A percentile compares a stretch with the other conserved stretches of the same genome.
Conservation (phyloP, 176 grass and related monocot species). For the Aegilops bicornis region DNA sequence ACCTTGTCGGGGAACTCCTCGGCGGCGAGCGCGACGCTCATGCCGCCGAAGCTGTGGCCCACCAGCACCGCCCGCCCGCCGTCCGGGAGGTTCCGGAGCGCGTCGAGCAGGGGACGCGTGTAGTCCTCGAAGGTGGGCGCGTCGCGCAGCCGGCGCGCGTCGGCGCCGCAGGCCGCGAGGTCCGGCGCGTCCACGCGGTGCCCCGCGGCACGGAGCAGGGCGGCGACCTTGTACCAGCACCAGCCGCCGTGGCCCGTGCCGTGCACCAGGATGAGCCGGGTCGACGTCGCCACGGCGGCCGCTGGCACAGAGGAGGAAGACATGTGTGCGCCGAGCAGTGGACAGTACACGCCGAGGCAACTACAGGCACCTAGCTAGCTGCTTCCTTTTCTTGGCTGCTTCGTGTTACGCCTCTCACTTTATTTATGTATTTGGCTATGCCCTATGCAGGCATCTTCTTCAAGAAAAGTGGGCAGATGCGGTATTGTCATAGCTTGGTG, state of each 20-base stretch:
- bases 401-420: too few species aligned
- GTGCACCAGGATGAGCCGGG: slow-evolving; percentile 58
- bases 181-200: slow-evolving; percentile 47
- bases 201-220: slow-evolving; percentile 36
- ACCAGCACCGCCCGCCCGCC: slow-evolving; percentile 48
- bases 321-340: background rate
- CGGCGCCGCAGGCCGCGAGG: slow-evolving; percentile 49
- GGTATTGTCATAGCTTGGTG: too few species aligned
- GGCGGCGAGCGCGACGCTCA: slow-evolving; percentile 45
- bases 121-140: slow-evolving; percentile 58
- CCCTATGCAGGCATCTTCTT: too few species aligned
- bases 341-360: background rate
- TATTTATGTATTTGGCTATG: too few species aligned
- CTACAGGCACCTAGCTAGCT: background rate
- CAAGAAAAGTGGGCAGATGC: too few species aligned
- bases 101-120: slow-evolving; percentile 49
- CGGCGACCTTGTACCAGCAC: slow-evolving; percentile 56
- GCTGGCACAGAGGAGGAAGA: background rate
- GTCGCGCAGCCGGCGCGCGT: slow-evolving; percentile 29
- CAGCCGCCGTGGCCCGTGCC: slow-evolving; percentile 54
- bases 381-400: background rate
- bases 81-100: slow-evolving; percentile 19
- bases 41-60: slow-evolving; percentile 62
- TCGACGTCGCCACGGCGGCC: background rate
- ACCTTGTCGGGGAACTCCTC: slow-evolving; percentile 62